Evolutionary conservation across 805 yeast genomes (phyloP), one percentile per base, ranked within the genome.

Genomic region (Jamesozyma jinghongensis): DNA sequence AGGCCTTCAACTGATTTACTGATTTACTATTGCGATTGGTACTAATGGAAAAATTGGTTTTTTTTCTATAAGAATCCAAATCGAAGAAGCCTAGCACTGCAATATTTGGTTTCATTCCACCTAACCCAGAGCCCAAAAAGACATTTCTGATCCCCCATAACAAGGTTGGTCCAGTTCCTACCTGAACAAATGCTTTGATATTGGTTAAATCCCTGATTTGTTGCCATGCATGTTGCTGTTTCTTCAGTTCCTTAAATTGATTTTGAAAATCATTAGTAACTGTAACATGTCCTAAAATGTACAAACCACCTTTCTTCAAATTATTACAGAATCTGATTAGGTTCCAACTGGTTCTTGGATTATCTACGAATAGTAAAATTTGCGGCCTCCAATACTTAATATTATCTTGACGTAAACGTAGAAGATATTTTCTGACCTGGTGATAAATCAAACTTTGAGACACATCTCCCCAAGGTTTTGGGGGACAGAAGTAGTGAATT

Each of bases 371-470:
- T 25, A 92, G 63, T 44, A 92, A 66, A 31, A 92, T 81, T 60
- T 92, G 99, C 0, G 99, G 99, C 51, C 99, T 71, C 98, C 99
- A 92, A 59, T 88, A 92, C 63, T 92, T 92, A 39, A 92, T 96
- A 58, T 90, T 94, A 54, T 92, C 95, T 52, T 86, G 86, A 44
- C 86, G 75, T 33, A 90, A 68, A 40, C 94, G 69, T 44, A 92
- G 65, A 14, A 62, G 40, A 56, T 92, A 92, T 57, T 92, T 92
- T 50, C 99, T 69, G 10, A 92, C 97, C 62, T 92, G 99, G 58
- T 92, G 98, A 60, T 92, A 92, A 37, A 92, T 90, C 45, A 92
- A 70, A 32, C 88, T 77, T 62, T 92, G 98, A 3, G 97, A 88
- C 19, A 92, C 97, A 62, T 92, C 99, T 28, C 99, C 99, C 88